These are phyloP conservation scores for Thermomucor indicae-seudaticae DNA, from an alignment of 371 early-diverging fungal genomes.

Conservation along the genomic window DNA sequence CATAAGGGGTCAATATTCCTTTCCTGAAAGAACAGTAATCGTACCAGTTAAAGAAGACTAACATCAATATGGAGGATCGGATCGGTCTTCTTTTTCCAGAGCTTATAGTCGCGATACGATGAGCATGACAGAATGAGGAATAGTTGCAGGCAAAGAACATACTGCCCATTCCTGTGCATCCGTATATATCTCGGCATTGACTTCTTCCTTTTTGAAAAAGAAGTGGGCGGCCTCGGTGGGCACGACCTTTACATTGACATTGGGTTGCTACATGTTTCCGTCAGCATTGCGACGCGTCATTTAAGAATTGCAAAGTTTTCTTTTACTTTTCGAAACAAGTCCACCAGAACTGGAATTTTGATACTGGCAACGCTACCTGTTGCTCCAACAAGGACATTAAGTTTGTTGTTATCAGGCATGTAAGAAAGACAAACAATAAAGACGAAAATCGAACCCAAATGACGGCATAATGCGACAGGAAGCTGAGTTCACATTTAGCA, in stretches of 20 bases:
- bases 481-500: too few relatives aligned
- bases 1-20: background rate
- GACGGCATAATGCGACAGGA: too few relatives aligned
- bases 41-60: background rate
- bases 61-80: conserved; percentile 95
- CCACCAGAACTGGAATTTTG: conserved; percentile 75
- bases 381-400: conserved; percentile 70
- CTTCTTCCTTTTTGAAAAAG: conserved; percentile 63
- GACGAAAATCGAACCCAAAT: too few relatives aligned
- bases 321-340: conserved; percentile 39
- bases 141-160: too few relatives aligned
- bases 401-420: too few relatives aligned
- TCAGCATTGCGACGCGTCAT: too few relatives aligned
- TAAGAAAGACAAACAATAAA: too few relatives aligned
- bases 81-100: conserved; percentile 80
- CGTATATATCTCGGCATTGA: conserved; percentile 55
- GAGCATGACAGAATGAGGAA: too few relatives aligned
- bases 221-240: conserved; percentile 74
- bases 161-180: conserved; percentile 90
- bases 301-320: too few relatives aligned
- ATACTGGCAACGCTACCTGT: conserved; percentile 92
- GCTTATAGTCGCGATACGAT: too few relatives aligned
- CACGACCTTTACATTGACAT: conserved; percentile 68
- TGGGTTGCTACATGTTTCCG: conserved; percentile 15
- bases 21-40: background rate